Percentiles rank a stretch among this genome's conserved stretches.
Evolutionary conservation across 257 asterid species (phyloP).

Genomic region (Vinca minor): DNA sequence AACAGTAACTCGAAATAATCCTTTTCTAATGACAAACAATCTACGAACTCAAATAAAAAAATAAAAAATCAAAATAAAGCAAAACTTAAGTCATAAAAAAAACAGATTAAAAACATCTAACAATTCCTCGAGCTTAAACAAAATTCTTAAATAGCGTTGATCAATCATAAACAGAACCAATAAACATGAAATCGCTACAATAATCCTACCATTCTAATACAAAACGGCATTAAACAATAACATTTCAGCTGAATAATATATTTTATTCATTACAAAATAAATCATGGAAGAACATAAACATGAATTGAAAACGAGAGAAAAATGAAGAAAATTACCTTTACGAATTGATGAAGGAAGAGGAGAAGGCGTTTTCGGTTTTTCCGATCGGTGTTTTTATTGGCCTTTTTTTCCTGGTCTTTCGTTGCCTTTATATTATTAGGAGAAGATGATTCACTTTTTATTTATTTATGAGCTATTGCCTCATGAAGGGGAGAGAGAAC

Average conservation of each 20-base stretch:
- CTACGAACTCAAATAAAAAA: not conserved
- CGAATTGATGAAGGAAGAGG: not conserved
- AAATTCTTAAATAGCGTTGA: not conserved
- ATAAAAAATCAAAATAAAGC: not conserved
- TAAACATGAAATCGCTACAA: no score
- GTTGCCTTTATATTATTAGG: not conserved
- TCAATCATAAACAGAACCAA: not conserved
- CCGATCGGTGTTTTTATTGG: not conserved
- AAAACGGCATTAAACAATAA: not conserved
- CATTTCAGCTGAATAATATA: not conserved
- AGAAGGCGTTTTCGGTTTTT: not conserved
- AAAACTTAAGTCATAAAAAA: not conserved
- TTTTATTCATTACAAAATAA: not conserved
- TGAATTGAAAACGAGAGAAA: not conserved
- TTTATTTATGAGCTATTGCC: no score
- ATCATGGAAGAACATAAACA: not conserved
- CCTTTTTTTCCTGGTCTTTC: no score
- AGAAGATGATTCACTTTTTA: no score
- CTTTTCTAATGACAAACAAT: not conserved
- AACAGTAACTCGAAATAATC: not conserved
- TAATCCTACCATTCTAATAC: not conserved
- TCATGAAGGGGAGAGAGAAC: no score
- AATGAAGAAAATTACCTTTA: slow-evolving; percentile 3
- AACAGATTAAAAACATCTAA: slow-evolving; percentile 2
- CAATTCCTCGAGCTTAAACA: not conserved